phyloP scores from a whole-genome alignment of 78 protist genomes.

The Dictyostelium firmibasis region DNA sequence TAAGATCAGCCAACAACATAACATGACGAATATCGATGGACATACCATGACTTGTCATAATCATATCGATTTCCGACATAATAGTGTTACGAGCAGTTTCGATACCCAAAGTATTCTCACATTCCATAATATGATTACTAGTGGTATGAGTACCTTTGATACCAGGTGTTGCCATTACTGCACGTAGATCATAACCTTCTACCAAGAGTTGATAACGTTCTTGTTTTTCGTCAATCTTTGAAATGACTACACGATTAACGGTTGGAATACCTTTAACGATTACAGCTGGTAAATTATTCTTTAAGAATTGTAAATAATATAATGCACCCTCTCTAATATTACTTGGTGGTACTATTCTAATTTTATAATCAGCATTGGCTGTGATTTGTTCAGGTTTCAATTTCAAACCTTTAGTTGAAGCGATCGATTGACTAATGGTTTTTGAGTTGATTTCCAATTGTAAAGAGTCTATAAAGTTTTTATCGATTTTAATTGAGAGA shows the following conservation, averaged over 20 bases:
- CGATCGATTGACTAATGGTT: conserved; percentile 58
- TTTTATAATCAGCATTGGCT: neutral
- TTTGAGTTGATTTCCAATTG: conserved; percentile 82
- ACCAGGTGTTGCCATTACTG: conserved; percentile 88
- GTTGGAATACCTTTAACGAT: conserved; percentile 82
- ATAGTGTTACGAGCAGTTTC: conserved; percentile 97
- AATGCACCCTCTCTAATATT: conserved; percentile 17
- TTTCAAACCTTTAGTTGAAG: conserved; percentile 55
- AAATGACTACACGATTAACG: conserved; percentile 91
- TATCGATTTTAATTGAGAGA: conserved; percentile 88
- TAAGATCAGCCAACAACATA: conserved; percentile 97
- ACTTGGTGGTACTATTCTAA: neutral
- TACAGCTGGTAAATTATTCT: conserved; percentile 78
- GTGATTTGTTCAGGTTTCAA: conserved; percentile 50
- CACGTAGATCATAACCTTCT: conserved; percentile 85
- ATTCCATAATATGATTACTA: conserved; percentile 93
- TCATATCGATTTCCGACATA: conserved; percentile 92
- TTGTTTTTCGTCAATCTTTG: conserved; percentile 52
- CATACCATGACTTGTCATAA: conserved; percentile 96
- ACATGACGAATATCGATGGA: conserved; percentile 95
- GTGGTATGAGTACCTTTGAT: conserved; percentile 73
- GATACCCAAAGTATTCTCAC: conserved; percentile 95
- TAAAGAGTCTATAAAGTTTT: conserved; percentile 69
- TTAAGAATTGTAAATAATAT: conserved; percentile 71
- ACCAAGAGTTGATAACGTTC: conserved; percentile 83